A percentile compares a stretch with the other conserved stretches of the same genome.
phyloP scores from a whole-genome alignment of 2,329 filamentous ascomycete species.

The Colletotrichum lini region DNA sequence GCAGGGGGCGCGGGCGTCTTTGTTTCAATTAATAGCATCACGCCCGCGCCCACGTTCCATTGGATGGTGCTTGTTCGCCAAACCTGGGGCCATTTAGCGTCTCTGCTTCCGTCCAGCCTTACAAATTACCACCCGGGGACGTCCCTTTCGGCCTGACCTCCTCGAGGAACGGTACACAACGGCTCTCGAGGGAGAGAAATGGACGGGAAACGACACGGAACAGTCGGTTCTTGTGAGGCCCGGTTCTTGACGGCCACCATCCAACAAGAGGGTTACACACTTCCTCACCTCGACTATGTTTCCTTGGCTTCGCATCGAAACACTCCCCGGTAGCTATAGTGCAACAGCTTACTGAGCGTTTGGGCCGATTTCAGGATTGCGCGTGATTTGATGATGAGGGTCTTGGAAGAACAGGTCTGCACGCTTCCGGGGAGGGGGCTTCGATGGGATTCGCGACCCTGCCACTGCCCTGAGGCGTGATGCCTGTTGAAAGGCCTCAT shows the following conservation, averaged over 20 bases:
- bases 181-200: not conserved
- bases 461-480: slow-evolving; percentile 15
- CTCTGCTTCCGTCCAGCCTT: slow-evolving; percentile 35
- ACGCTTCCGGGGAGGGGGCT: slow-evolving; percentile 6
- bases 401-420: slow-evolving; percentile 4
- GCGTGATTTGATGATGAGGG: not conserved
- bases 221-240: not conserved
- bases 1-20: slow-evolving; percentile 29
- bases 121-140: not conserved
- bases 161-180: not conserved
- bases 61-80: slow-evolving; percentile 28
- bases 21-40: slow-evolving; percentile 39
- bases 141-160: no score
- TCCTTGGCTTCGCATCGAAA: not conserved
- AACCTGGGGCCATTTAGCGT: slow-evolving; percentile 23
- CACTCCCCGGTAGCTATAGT: slow-evolving; percentile 17
- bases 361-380: slow-evolving; percentile 5
- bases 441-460: slow-evolving; percentile 19
- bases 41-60: slow-evolving; percentile 27
- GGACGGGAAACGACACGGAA: not conserved
- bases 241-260: not conserved
- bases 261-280: no score
- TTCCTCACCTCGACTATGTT: not conserved
- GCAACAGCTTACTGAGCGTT: slow-evolving; percentile 6
- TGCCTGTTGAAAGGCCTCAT: slow-evolving; percentile 2